Base-by-base conservation (phyloP, 2,329 filamentous ascomycete genomes). In the Cercospora berteroae region DNA sequence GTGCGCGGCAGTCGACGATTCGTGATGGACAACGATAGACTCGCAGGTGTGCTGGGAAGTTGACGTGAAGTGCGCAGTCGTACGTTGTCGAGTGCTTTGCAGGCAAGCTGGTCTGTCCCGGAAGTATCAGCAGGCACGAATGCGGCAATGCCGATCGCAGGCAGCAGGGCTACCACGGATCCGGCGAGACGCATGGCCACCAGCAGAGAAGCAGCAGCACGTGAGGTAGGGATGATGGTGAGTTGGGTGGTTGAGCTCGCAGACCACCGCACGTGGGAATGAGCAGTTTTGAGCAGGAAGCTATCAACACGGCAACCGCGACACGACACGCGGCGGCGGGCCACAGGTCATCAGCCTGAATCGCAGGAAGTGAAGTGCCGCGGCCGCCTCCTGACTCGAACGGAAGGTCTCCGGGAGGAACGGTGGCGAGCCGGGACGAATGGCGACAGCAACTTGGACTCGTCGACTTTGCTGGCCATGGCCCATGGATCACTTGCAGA, bases 51-150 rank as follows among this genome's bases (percentile, higher is more conserved):
- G 52, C 12, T 2, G 25, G 44, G 23, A 31, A 20, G 57, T 16
- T 42, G 58, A 23, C 33, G 48, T 25, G 50, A 42, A 63, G 61
- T 50, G 7, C 61, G 56, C 29, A 31, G 57, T 27, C 74, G 81
- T 10, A 75, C 67, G 31, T 76, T 74, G 7, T 58, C 44, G 12
- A 76, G 67, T 36, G 73, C 74, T 57, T 70, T 18, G 1, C 56
- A 57, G 5, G 70, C 69, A 13, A 76, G 70, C 55, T 65, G 66
- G 64, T 76, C 74, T 9, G 75, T 73, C 5, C 65, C 69, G 20
- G 64, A 63, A 6, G 74, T 76, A 16, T 69, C 67, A 48, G 74
- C 74, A 20, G 73, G 73, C 25, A 69, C 68, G 66, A 72, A 72
- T 9, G 69, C 67, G 8, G 67, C 68, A 44, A 60, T 59, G 50